Conservation (phyloP, 2,329 filamentous ascomycete species). For the Xylariales sp. region DNA sequence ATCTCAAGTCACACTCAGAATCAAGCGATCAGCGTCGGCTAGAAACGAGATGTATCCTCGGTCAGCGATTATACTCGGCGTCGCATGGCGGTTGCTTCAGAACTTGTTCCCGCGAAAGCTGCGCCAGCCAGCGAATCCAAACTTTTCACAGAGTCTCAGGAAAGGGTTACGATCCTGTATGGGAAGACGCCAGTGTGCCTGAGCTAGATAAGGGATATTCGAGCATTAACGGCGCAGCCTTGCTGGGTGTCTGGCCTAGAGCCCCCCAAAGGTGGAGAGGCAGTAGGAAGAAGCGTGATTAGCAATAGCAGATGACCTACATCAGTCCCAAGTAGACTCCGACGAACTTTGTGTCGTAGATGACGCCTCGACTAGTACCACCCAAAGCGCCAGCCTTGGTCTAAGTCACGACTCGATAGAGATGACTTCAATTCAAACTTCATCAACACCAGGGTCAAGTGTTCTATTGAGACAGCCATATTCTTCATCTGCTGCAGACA, state of each 20-base stretch:
- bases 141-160: constrained; percentile 1
- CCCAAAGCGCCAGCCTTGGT: not conserved
- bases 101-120: not conserved
- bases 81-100: not conserved
- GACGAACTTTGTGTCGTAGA: not conserved
- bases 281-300: not conserved
- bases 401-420: not conserved
- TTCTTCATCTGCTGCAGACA: not conserved
- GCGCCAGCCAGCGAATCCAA: constrained; percentile 1
- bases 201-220: not conserved
- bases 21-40: not conserved
- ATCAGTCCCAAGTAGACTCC: not conserved
- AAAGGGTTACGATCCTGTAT: constrained; percentile 4
- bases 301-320: not conserved
- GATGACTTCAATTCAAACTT: constrained; percentile 1
- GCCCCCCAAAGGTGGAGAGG: not conserved
- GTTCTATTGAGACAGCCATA: not conserved
- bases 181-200: not conserved
- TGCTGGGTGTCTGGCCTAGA: not conserved
- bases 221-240: not conserved
- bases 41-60: not conserved
- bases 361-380: not conserved
- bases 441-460: not conserved
- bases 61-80: not conserved
- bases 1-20: not conserved